phyloP scores from a whole-genome alignment of 1,284 basidiomycete genomes.

The Laetiporus sulphureus region DNA sequence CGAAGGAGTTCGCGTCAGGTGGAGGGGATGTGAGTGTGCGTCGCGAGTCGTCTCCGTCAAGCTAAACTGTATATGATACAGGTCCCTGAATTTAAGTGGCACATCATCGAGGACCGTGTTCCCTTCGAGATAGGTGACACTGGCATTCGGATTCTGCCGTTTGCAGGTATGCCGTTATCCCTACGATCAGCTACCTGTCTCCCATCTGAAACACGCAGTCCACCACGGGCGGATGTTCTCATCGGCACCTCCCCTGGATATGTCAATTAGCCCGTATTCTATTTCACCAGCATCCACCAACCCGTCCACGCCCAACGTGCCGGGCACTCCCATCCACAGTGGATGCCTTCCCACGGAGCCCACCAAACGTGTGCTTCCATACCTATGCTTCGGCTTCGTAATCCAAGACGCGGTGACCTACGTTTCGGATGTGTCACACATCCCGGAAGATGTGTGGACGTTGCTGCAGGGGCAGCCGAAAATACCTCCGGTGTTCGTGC shows the following conservation, averaged over 20 bases:
- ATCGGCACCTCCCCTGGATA: slow-evolving; percentile 30
- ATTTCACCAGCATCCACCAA: slow-evolving; percentile 25
- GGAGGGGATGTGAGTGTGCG: slow-evolving; percentile 60
- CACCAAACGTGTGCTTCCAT: slow-evolving; percentile 44
- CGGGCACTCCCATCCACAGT: slow-evolving; percentile 18
- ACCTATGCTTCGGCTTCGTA: slow-evolving; percentile 70
- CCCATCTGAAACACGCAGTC: slow-evolving; percentile 30
- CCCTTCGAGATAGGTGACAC: slow-evolving; percentile 62
- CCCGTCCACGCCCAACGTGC: slow-evolving; percentile 37
- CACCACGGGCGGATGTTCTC: slow-evolving; percentile 61
- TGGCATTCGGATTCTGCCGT: slow-evolving; percentile 58
- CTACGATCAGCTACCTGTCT: neutral
- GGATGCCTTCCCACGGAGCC: slow-evolving; percentile 2
- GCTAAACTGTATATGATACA: too few relatives aligned
- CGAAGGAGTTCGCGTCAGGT: slow-evolving; percentile 69
- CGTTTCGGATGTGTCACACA: slow-evolving; percentile 69
- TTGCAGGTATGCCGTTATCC: slow-evolving; percentile 42
- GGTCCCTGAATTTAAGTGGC: slow-evolving; percentile 78
- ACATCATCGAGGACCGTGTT: slow-evolving; percentile 59
- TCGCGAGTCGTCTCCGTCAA: slow-evolving; percentile 19
- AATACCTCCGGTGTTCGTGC: slow-evolving; percentile 47
- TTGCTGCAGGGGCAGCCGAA: slow-evolving; percentile 30
- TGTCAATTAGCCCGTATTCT: slow-evolving; percentile 34
- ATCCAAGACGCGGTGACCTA: slow-evolving; percentile 59
- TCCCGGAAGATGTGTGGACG: slow-evolving; percentile 63